A percentile compares a stretch with the other conserved stretches of the same genome.
phyloP scores from a whole-genome alignment of 257 asterid species.

The Scutellaria minor region DNA sequence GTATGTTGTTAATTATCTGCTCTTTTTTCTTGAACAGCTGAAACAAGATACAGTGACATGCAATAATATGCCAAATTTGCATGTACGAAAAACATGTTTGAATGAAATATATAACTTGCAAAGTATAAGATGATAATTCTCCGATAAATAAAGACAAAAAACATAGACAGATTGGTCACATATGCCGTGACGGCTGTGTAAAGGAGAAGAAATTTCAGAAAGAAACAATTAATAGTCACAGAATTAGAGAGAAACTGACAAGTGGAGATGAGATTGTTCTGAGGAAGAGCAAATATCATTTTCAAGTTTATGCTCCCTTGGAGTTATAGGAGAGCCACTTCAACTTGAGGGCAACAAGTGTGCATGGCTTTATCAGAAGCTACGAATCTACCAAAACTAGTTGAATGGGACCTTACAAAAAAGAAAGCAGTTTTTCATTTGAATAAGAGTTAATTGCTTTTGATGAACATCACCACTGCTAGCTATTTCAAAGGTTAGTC shows the following conservation, averaged over 20 bases:
- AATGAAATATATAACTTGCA: no score
- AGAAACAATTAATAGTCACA: no score
- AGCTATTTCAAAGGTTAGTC: no score
- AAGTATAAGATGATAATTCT: no score
- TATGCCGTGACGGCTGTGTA: conserved; percentile 24
- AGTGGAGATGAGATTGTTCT: not conserved
- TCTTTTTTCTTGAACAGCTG: no score
- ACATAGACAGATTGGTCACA: not conserved
- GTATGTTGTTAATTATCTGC: no score
- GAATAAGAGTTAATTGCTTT: not conserved
- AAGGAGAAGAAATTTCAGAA: not conserved
- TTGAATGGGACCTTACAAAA: not conserved
- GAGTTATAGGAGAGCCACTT: not conserved
- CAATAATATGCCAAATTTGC: not conserved
- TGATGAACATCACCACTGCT: not conserved
- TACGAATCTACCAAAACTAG: conserved; percentile 20
- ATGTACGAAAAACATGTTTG: no score
- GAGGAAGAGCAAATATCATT: not conserved
- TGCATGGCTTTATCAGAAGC: not conserved
- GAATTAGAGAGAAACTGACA: conserved; percentile 9
- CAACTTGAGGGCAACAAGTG: conserved; percentile 13
- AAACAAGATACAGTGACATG: conserved; percentile 17
- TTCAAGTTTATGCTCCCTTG: conserved; percentile 4
- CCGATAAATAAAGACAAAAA: no score
- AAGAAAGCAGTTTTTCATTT: not conserved